Base-by-base conservation (phyloP, 257 asterid species). In the Fraxinus pennsylvanica region DNA sequence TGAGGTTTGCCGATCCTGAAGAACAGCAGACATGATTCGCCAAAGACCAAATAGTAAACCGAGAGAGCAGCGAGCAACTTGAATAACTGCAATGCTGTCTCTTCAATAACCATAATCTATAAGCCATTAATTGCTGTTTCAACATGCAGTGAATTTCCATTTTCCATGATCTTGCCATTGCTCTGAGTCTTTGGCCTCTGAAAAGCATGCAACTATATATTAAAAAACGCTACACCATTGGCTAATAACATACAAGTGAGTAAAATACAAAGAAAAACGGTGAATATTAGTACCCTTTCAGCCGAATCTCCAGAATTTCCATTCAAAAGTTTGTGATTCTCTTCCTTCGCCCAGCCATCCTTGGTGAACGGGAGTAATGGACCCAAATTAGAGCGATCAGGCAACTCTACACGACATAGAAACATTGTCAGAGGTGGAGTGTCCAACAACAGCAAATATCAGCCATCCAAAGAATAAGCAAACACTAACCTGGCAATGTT, bases 401-500 rank as follows among this genome's bases (percentile, higher is more conserved):
- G 94, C 43, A 92, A 66, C 82, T 92, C 99, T 94, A 85, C 80
- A 76, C 22, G 5, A 9, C 36, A 43, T 29, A 72, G n/a, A 72
- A 73, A 50, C 66, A 61, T 71, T 65, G 71, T 86, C 66, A 81
- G 72, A 14, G 57, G 74, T 43, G n/a, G 50, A 39, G 32, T 7
- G 65, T 22, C 13, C 21, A 71, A 29, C 9, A 3, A 71, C 1
- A 29, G 73, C 43, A 76, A 22, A 68, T 61, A 52, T 19, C 6
- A 63, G 59, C 8, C 0, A 57, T 43, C 54, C 52, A 0, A 65
- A n/a, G 27, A 63, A 68, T 33, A 59, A 70, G 6, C 3, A 71
- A 66, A 73, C 27, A 76, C 87, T n/a, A 76, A 94, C 97, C 97
- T 81, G 97, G 98, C 78, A 95, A 85, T 77, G 82, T 89, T 79